phyloP scores from a whole-genome alignment of 2,329 filamentous ascomycete genomes.

The Boeremia lycopersici region DNA sequence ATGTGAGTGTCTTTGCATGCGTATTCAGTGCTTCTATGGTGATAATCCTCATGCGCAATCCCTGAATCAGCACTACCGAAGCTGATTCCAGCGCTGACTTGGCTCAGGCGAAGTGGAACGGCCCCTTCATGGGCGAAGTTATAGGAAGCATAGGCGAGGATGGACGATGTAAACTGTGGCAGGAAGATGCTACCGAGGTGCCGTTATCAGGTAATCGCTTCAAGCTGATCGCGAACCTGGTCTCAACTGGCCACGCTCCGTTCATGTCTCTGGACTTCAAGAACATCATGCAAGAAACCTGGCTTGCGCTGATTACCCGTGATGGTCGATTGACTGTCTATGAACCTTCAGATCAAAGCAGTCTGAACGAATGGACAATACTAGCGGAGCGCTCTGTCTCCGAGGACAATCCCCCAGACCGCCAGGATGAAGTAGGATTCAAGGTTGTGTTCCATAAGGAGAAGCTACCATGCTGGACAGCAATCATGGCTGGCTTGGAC shows the following conservation, averaged over 20 bases:
- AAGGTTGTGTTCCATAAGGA: slow-evolving; percentile 88
- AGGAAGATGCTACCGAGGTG: slow-evolving; percentile 82
- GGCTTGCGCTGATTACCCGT: slow-evolving; percentile 81
- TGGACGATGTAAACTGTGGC: slow-evolving; percentile 89
- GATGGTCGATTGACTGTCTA: slow-evolving; percentile 81
- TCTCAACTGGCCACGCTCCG: slow-evolving; percentile 70
- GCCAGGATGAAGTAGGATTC: slow-evolving; percentile 88
- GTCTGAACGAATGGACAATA: slow-evolving; percentile 74
- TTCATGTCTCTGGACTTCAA: slow-evolving; percentile 85
- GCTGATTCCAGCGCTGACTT: slow-evolving; percentile 24
- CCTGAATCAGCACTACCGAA: neutral
- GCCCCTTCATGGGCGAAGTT: slow-evolving; percentile 85
- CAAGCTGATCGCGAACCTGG: slow-evolving; percentile 68
- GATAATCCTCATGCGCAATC: neutral
- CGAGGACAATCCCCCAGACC: slow-evolving; percentile 63
- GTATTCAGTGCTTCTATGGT: no score
- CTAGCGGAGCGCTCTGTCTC: slow-evolving; percentile 80
- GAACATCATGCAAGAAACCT: slow-evolving; percentile 82
- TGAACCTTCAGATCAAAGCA: slow-evolving; percentile 85
- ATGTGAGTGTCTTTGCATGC: slow-evolving; percentile 61
- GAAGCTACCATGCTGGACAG: slow-evolving; percentile 76
- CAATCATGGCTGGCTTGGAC: slow-evolving; percentile 80
- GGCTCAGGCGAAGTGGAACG: slow-evolving; percentile 85
- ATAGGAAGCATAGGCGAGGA: slow-evolving; percentile 89
- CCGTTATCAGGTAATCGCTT: slow-evolving; percentile 79